Evolutionary conservation across 164 flowering plant species (phyloP), one percentile per base, ranked within the genome.

Genomic region (Aristolochia californica): DNA sequence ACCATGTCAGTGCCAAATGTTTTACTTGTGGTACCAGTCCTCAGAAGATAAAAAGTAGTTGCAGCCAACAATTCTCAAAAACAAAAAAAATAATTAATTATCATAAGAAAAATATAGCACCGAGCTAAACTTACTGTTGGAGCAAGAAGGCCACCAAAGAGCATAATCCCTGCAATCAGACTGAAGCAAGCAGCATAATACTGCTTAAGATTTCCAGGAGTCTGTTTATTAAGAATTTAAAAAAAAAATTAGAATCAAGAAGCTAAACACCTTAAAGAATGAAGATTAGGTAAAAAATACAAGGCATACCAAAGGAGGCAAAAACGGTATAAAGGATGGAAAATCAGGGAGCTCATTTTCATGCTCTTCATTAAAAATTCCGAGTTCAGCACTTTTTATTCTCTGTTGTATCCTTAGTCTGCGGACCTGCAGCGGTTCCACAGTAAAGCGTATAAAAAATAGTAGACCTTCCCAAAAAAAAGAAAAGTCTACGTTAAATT

Each of bases 61-160:
- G 30, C 7, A 28, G 30, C 30, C 30, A 28, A 28, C 7, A 12
- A 5, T 7, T 34, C 10, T 8, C 40, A 34, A 34, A 7, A 34
- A 5, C 40, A 34, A 0, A 34, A 34, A 34, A 1, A 7, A 34
- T 1, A 9, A 34, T n/a, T 12, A 34, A 4, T 34, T 0, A 34
- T 34, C 10, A 12, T 7, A 34, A 34, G 10, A 34, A 34, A 34
- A 34, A 34, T 34, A 34, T 3, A 34, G 40, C 40, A 34, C 1
- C 40, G 10, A 34, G 0, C 1, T 5, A 57, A 58, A 81, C 94
- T 85, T 71, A 91, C 98, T 48, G 85, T 68, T 20, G 98, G 98
- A 47, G 96, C 98, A 55, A 91, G 82, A 62, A 91, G 89, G 58
- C 98, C 98, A 18, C 98, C 98, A 70, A 91, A 91, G 48, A 91